A percentile compares a stretch with the other conserved stretches of the same genome.
These are phyloP conservation scores for Erucastrum elatum DNA, from an alignment of 345 rosid genomes.

Conservation along the genomic window DNA sequence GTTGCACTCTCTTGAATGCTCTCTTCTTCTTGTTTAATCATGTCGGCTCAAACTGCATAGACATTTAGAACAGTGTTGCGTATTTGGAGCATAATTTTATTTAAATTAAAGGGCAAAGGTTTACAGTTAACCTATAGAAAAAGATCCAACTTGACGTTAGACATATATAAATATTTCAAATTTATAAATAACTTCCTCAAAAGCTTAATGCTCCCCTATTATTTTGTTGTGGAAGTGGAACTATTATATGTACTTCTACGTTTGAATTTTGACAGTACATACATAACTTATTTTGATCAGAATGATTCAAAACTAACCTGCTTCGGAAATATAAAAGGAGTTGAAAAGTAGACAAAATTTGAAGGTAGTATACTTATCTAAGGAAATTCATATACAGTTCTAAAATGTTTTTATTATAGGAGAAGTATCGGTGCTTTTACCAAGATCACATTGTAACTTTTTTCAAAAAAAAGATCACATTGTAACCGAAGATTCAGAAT, in stretches of 20 bases:
- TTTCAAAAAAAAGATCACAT: neutral
- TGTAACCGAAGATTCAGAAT: constrained; percentile 10
- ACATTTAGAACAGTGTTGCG: neutral
- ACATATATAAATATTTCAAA: neutral
- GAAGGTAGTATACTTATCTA: neutral
- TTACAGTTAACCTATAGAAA: neutral
- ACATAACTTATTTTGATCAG: neutral
- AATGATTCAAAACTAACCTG: neutral
- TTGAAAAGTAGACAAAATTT: constrained; percentile 1
- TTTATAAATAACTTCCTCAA: neutral
- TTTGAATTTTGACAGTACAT: neutral
- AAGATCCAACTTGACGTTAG: neutral
- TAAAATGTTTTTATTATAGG: neutral
- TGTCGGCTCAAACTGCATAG: neutral
- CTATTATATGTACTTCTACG: neutral
- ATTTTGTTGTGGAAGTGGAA: neutral
- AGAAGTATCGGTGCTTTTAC: constrained; percentile 24
- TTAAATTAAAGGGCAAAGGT: neutral
- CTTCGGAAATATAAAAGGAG: neutral
- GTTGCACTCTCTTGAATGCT: neutral
- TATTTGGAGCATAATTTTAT: neutral
- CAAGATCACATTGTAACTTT: constrained; percentile 11
- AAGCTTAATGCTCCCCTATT: constrained; percentile 10
- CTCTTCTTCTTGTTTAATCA: neutral
- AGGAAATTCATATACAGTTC: neutral